Percentiles rank a stretch among this genome's conserved stretches.
Evolutionary conservation across 352 stramenopile species (phyloP).

Genomic region (Phytophthora sp.): DNA sequence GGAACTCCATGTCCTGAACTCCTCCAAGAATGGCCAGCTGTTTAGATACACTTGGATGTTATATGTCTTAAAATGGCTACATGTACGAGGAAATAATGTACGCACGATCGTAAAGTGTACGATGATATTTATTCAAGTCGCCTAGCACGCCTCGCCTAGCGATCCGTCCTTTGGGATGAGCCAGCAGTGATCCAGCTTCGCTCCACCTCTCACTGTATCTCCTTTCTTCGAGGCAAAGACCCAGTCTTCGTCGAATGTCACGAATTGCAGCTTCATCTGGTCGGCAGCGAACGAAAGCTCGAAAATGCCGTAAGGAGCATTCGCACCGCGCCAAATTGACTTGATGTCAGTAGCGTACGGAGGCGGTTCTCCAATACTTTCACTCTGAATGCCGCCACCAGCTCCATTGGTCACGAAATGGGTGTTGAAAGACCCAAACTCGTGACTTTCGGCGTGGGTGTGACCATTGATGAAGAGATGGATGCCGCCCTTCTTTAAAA

Average conservation of each 20-base stretch:
- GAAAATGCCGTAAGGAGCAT: constrained; percentile 75
- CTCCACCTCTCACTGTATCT: constrained; percentile 56
- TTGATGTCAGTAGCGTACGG: constrained; percentile 51
- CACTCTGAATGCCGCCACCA: constrained; percentile 73
- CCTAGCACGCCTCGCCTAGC: constrained; percentile 36
- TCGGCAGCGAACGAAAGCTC: constrained; percentile 66
- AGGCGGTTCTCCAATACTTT: constrained; percentile 65
- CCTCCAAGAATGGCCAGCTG: neutral
- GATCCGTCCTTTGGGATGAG: constrained; percentile 71
- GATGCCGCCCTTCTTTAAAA: constrained; percentile 51
- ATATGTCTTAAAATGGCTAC: constrained; percentile 1
- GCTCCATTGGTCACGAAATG: constrained; percentile 80
- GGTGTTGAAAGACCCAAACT: constrained; percentile 70
- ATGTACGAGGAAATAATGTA: neutral
- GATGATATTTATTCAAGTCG: neutral
- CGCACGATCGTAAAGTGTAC: constrained; percentile 5
- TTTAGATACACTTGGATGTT: neutral
- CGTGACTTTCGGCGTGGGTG: constrained; percentile 77
- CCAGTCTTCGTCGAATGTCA: constrained; percentile 75
- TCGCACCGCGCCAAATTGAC: constrained; percentile 58
- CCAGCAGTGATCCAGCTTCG: constrained; percentile 66
- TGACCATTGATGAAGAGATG: constrained; percentile 79
- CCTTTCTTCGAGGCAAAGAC: constrained; percentile 46
- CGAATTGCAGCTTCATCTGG: constrained; percentile 67
- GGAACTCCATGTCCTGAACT: constrained; percentile 86